These are phyloP conservation scores for Pichia heedii DNA, from an alignment of 805 yeast species.

Conservation along the genomic window DNA sequence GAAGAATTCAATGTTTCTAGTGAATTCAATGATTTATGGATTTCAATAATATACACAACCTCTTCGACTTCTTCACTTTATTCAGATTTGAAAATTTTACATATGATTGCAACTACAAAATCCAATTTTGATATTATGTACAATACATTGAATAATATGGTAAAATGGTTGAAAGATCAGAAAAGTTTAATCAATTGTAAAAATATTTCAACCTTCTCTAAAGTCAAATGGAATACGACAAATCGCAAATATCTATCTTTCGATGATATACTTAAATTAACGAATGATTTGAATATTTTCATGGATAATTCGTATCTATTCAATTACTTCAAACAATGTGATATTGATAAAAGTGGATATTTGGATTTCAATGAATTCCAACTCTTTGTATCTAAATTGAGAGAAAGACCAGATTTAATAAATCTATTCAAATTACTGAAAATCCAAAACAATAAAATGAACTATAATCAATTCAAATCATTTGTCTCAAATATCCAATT, in stretches of 20 bases:
- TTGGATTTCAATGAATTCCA: constrained; percentile 70
- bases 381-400: constrained; percentile 57
- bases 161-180: constrained; percentile 21
- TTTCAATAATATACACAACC: constrained; percentile 62
- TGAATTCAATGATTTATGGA: constrained; percentile 63
- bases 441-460: constrained; percentile 16
- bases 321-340: constrained; percentile 46
- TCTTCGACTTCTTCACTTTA: constrained; percentile 15
- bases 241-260: constrained; percentile 34
- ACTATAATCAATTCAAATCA: constrained; percentile 24
- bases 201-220: constrained; percentile 5
- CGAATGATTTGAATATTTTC: constrained; percentile 63
- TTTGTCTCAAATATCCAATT: constrained; percentile 43
- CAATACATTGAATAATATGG: constrained; percentile 45
- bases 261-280: constrained; percentile 57
- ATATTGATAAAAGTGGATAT: constrained; percentile 37
- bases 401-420: constrained; percentile 53
- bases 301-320: constrained; percentile 46
- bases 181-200: constrained; percentile 7
- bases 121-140: constrained; percentile 47
- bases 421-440: constrained; percentile 28
- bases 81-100: constrained; percentile 69
- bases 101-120: constrained; percentile 54
- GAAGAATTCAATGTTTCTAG: constrained; percentile 73
- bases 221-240: constrained; percentile 4